A percentile compares a stretch with the other conserved stretches of the same genome.
phyloP scores from a whole-genome alignment of 2,329 filamentous ascomycete genomes.

The Fusarium udum region DNA sequence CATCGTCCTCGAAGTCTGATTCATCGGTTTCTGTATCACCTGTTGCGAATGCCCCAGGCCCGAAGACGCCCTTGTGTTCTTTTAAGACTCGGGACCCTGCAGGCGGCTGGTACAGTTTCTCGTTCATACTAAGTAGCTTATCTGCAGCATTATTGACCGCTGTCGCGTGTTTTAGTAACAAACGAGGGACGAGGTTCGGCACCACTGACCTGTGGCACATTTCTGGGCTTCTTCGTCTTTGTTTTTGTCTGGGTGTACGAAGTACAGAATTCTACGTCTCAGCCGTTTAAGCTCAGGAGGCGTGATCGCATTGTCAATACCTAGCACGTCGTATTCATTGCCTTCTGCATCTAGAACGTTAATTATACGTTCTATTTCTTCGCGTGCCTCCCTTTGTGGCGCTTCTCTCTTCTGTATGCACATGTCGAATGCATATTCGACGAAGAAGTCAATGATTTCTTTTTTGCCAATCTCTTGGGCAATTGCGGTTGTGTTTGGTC shows the following conservation, averaged over 20 bases:
- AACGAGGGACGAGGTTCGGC: not conserved
- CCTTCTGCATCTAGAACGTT: not conserved
- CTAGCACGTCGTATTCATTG: not conserved
- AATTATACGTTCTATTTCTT: slow-evolving; percentile 2
- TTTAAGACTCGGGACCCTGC: not conserved
- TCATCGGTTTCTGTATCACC: not conserved
- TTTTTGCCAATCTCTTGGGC: not conserved
- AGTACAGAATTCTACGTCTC: not conserved
- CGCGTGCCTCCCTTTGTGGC: not conserved
- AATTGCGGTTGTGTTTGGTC: not conserved
- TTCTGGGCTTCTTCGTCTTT: not conserved
- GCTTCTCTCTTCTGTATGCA: not conserved
- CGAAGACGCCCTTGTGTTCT: not conserved
- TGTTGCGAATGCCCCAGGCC: not conserved
- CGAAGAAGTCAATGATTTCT: not conserved
- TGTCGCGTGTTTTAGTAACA: not conserved
- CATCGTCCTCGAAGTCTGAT: not conserved
- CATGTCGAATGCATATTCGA: not conserved
- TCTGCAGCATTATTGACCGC: not conserved
- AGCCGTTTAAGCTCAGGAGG: not conserved
- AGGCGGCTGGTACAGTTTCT: not conserved
- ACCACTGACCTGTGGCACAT: not conserved
- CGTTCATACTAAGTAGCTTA: not conserved
- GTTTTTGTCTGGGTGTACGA: not conserved
- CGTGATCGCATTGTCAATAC: not conserved